Conservation (phyloP, 371 early-diverging fungal genomes). For the Nosema bombycis region DNA sequence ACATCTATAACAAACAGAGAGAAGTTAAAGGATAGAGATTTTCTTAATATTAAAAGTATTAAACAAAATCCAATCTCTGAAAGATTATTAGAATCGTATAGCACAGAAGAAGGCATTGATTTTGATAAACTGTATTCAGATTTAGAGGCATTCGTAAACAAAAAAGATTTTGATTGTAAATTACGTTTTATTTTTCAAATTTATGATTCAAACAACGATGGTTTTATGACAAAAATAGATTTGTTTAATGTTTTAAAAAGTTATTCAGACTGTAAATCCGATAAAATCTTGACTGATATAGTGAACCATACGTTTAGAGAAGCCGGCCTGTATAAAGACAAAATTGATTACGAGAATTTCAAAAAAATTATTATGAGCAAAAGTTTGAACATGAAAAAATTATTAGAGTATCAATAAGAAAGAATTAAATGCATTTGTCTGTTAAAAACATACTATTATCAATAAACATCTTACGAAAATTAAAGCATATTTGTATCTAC, state of each 20-base stretch:
- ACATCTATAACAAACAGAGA: neutral
- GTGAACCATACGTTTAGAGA: neutral
- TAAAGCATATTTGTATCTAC: no score
- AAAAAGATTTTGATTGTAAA: neutral
- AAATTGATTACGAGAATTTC: neutral
- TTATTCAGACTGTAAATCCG: slow-evolving; percentile 70
- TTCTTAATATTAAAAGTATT: neutral
- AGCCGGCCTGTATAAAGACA: neutral
- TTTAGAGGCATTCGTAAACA: neutral
- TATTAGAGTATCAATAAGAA: neutral
- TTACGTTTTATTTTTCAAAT: slow-evolving; percentile 70
- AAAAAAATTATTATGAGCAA: slow-evolving; percentile 2
- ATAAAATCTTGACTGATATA: neutral
- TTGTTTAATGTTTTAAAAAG: slow-evolving; percentile 84
- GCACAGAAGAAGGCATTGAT: neutral
- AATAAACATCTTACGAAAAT: no score
- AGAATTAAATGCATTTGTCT: no score
- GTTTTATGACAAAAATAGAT: slow-evolving; percentile 89
- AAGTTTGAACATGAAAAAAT: neutral
- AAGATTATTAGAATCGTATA: neutral
- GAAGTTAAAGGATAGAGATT: neutral
- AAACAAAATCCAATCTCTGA: neutral
- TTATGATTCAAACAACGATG: slow-evolving; percentile 94
- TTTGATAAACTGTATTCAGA: neutral
- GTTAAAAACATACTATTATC: no score